Conservation (phyloP, 2,329 filamentous ascomycete species). For the Cryphonectria parasitica region DNA sequence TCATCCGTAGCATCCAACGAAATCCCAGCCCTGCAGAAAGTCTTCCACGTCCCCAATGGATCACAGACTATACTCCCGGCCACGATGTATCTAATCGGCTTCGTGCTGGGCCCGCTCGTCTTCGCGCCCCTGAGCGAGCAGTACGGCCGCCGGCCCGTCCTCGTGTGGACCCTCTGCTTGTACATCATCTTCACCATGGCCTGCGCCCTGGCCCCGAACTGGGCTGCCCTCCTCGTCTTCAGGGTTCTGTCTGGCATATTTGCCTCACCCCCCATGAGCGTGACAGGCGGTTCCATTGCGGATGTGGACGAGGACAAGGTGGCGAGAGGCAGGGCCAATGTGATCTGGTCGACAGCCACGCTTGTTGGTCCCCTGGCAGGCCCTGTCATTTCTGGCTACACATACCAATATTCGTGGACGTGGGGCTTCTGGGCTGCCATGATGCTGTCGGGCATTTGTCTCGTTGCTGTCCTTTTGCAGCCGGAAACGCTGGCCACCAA, state of each 20-base stretch:
- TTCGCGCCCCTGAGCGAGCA: conserved; percentile 35
- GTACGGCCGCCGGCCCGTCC: conserved; percentile 32
- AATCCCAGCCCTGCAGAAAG: conserved; percentile 28
- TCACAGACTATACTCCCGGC: conserved; percentile 33
- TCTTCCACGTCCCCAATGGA: conserved; percentile 32
- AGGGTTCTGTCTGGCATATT: conserved; percentile 33
- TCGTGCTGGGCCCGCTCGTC: conserved; percentile 35
- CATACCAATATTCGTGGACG: conserved; percentile 32
- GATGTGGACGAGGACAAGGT: conserved; percentile 33
- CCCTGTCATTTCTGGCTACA: conserved; percentile 34
- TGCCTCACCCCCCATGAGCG: conserved; percentile 35
- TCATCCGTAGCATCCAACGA: conserved; percentile 35
- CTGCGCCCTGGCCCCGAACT: conserved; percentile 30
- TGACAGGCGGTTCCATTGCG: conserved; percentile 35
- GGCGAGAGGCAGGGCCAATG: conserved; percentile 33
- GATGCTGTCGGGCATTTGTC: conserved; percentile 30
- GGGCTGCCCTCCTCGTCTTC: conserved; percentile 33
- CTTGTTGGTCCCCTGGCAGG: conserved; percentile 35
- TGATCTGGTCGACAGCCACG: conserved; percentile 34
- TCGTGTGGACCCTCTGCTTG: conserved; percentile 28
- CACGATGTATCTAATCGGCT: conserved; percentile 35
- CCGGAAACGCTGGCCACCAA: conserved; percentile 36
- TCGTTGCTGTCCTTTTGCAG: conserved; percentile 27
- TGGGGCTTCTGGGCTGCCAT: conserved; percentile 36
- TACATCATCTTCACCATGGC: conserved; percentile 33